phyloP scores from a whole-genome alignment of 2,329 filamentous ascomycete species.

The Fusarium buxicola region DNA sequence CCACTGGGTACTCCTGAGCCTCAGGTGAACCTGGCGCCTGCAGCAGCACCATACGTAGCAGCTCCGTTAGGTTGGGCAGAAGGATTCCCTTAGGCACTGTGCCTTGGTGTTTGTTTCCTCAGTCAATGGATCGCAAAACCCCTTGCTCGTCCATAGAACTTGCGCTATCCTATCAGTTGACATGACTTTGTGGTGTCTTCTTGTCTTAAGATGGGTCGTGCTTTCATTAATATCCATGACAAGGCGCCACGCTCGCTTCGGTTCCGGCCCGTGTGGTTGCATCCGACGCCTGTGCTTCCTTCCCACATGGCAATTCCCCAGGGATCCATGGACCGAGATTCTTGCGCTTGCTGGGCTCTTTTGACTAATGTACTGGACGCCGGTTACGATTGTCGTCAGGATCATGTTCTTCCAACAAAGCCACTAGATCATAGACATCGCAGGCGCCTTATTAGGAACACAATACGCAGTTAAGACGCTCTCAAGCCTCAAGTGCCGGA shows the following conservation, averaged over 20 bases:
- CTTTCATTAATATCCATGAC: conserved; percentile 21
- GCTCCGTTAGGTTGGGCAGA: conserved; percentile 5
- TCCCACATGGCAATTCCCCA: conserved; percentile 43
- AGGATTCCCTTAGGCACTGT: too few relatives aligned
- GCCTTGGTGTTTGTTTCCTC: too few relatives aligned
- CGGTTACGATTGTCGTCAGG: not conserved
- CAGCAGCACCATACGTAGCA: conserved; percentile 10
- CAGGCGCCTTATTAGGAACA: not conserved
- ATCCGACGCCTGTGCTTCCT: conserved; percentile 31
- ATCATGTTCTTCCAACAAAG: not conserved
- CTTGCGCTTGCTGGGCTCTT: not conserved
- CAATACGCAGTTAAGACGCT: not conserved
- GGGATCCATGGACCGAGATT: conserved; percentile 11
- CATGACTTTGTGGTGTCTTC: not conserved
- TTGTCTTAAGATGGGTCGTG: conserved; percentile 9
- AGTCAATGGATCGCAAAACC: not conserved
- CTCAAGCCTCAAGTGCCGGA: too few relatives aligned
- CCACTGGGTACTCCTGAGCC: conserved; percentile 31
- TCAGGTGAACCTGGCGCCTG: conserved; percentile 45
- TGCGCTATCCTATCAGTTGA: not conserved
- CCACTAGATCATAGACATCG: not conserved
- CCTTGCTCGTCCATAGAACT: conserved; percentile 1
- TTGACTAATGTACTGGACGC: not conserved
- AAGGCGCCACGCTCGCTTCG: conserved; percentile 23
- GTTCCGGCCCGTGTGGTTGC: conserved; percentile 22